Base-by-base conservation (phyloP, 805 yeast genomes). In the Myxozyma kluyveri region DNA sequence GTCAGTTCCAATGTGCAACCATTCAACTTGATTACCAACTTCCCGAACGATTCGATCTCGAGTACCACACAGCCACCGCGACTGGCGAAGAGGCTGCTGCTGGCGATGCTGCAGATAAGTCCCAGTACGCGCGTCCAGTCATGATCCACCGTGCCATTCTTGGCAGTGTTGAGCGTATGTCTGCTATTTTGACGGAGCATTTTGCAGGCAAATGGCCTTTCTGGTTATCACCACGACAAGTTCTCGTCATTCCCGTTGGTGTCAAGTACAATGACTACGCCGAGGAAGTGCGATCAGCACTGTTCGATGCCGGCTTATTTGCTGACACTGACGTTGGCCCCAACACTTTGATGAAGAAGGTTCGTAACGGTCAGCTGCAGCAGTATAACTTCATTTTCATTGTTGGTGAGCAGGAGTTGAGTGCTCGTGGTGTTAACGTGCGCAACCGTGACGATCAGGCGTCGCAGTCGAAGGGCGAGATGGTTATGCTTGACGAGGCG, bases 161-260 rank as follows among this genome's bases (percentile, higher is more conserved):
- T 68, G 99, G 99, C 63, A 88, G 96, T 42, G 95, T 93, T 56
- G 99, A 93, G 79, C 87, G 99, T 79, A 90, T 93, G 98, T 87
- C 96, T 59, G 99, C 97, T 59, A 91, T 93, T 64, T 82, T 93
- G 72, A 90, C 96, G 54, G 99, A 93, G 74, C 99, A 93, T 76
- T 93, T 78, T 74, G 96, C 90, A 68, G 99, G 99, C 67, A 93
- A 89, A 71, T 93, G 99, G 99, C 99, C 99, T 67, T 88, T 93
- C 80, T 93, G 99, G 99, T 79, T 93, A 69, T 90, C 98, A n/a
- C 99, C 99, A 67, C 86, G 99, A 76, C 99, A 93, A 75, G 80
- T 91, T 52, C 77, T 91, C 64, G 95, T 93, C 65, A 93, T 93
- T 27, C 99, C 99, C 63, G 97, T 93, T 64, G 97, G 96, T 67